Base-by-base conservation (phyloP, 2,329 filamentous ascomycete species). In the Diaporthe sp. region DNA sequence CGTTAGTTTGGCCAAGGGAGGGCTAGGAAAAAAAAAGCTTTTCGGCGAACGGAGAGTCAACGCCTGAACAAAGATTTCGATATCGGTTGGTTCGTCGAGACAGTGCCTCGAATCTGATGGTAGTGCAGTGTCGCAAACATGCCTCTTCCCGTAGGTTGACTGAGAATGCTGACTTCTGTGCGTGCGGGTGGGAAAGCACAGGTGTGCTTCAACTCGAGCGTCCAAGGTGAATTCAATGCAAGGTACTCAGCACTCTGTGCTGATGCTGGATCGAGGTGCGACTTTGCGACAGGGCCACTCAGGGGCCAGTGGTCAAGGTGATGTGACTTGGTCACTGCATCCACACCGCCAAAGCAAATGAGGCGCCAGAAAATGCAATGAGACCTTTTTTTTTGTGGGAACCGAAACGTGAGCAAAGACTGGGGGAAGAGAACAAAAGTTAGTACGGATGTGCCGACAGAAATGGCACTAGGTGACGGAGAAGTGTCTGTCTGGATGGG, bases 331-430 rank as follows among this genome's bases (percentile, higher is more conserved):
- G 37, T 55, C 58, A 58, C 62, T 46, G 62, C 71, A 58, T 46
- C 70, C 70, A 75, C 75, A 76, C 75, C 75, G 75, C 75, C 68
- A 73, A 62, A 76, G 49, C 22, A 58, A 60, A 57, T 65, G 55
- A 65, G 49, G 57, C 39, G 57, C 34, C 53, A 60, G 55, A 62
- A 42, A 70, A 62, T 37, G 68, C 39, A 42, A 61, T 49, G 46
- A 39, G 46, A 55, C 34, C 4, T 70, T 28, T 53, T 44, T 44
- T 75, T 58, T 57, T 62, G 53, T 31, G 34, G 31, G 67, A 51
- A 53, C 71, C 49, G 17, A 37, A 34, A 53, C 15, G 44, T 37
- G 55, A 44, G 42, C 31, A 37, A 61, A 55, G 51, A 46, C 60
- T 73, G 70, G 31, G 68, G 17, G 25, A 44, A 70, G n/a, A 51